Base-by-base conservation (phyloP, 768 basidiomycete genomes). In the Collybia mongolica region DNA sequence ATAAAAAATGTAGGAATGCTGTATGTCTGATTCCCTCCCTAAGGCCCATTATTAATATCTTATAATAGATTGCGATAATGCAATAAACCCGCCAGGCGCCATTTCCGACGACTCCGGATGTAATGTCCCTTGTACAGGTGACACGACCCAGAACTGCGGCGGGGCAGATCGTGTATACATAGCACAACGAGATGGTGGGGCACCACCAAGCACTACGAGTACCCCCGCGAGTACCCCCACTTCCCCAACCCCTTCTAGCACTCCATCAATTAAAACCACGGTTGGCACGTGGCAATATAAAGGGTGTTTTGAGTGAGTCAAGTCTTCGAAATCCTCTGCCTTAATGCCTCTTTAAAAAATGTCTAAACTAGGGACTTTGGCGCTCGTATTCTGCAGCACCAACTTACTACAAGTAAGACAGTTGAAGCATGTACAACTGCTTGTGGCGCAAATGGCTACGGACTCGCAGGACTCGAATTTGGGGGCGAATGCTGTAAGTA, bases 391-490 rank as follows among this genome's bases (percentile, higher is more conserved):
- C 42, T 61, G 2, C 52, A 46, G 0, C 48, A 54, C 28, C 51
- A 49, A 12, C 47, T 59, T 40, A 44, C 41, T 20, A 49, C 58
- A 11, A 35, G 18, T 24, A 17, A 32, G n/a, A 44, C 24, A 24
- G 43, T 46, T 17, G 77, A 55, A 22, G 29, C 51, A 12, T 65
- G 63, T 29, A 60, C 60, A 8, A 41, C 56, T 0, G 29, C 46
- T 18, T 65, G 63, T 47, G 32, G 12, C 2, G 42, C 52, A 2
- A 26, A 46, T 22, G 60, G 57, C 3, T 81, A 65, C 56, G 56
- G 72, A 28, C 76, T 72, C 44, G 80, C 80, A 11, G 82, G 82
- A 6, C 65, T 77, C 4, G 82, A 83, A 62, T 82, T 73, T 56
- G 74, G 69, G 2, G 48, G 46, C 20, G 62, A 63, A 44, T 63